A percentile compares a stretch with the other conserved stretches of the same genome.
These are phyloP conservation scores for Glebionis coronaria DNA, from an alignment of 129 eudicot species.

Conservation along the genomic window DNA sequence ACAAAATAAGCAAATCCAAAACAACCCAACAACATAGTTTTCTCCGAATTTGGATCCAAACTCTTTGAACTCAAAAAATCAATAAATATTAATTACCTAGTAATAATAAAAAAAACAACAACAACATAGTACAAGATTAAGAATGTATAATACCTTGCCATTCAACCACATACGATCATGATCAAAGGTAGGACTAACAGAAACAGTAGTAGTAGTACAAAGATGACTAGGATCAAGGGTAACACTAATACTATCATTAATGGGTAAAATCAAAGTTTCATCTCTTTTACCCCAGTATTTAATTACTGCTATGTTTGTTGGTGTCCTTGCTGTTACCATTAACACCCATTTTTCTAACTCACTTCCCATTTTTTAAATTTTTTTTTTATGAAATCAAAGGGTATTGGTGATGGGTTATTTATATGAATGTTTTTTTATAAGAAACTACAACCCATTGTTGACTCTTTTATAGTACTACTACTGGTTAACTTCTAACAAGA, in stretches of 20 bases:
- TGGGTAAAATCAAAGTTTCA: conserved; percentile 78
- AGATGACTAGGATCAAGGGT: conserved; percentile 92
- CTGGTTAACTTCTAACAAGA: too few species aligned
- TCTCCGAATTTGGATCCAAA: too few species aligned
- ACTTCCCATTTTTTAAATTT: conserved; percentile 29
- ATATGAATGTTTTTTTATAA: too few species aligned
- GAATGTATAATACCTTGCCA: conserved; percentile 64
- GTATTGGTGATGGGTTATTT: too few species aligned
- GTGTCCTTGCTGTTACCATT: conserved; percentile 92
- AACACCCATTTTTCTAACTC: conserved; percentile 62
- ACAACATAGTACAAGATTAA: background rate
- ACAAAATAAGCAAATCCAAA: too few species aligned
- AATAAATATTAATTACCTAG: background rate
- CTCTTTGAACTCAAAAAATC: too few species aligned
- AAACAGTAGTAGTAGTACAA: conserved; percentile 94
- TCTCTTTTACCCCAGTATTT: conserved; percentile 99
- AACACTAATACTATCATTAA: conserved; percentile 93
- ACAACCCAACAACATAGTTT: too few species aligned
- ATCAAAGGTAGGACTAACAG: conserved; percentile 76
- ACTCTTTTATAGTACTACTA: too few species aligned
- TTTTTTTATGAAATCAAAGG: too few species aligned
- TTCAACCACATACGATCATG: conserved; percentile 98
- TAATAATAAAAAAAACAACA: background rate
- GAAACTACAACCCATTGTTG: too few species aligned
- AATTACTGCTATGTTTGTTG: conserved; percentile 96